phyloP scores from a whole-genome alignment of 768 basidiomycete genomes.

The Suillus discolor region DNA sequence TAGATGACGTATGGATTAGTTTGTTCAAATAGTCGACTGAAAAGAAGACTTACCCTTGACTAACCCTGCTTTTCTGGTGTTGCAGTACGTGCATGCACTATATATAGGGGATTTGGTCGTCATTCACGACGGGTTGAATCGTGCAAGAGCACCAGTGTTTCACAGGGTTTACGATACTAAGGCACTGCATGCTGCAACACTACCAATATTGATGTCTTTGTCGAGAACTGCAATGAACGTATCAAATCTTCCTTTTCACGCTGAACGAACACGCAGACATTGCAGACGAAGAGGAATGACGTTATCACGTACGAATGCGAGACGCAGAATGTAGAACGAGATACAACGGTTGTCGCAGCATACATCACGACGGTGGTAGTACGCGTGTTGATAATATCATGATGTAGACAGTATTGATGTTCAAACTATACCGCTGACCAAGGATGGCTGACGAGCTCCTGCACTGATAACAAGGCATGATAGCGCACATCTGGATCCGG shows the following conservation, averaged over 20 bases:
- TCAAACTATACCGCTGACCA: slow-evolving; percentile 58
- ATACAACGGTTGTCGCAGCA: not conserved
- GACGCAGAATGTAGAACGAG: not conserved
- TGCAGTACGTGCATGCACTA: not conserved
- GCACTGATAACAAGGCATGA: slow-evolving; percentile 87
- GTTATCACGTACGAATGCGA: not conserved
- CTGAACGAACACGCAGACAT: not conserved
- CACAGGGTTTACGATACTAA: not conserved
- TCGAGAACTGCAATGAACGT: not conserved
- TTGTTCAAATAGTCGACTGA: not conserved
- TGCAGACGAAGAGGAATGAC: not conserved
- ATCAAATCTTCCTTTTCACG: not conserved
- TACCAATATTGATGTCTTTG: not conserved
- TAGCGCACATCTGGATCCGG: slow-evolving; percentile 88
- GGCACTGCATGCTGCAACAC: not conserved
- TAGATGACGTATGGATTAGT: not conserved
- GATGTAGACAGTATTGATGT: not conserved
- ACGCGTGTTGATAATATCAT: not conserved
- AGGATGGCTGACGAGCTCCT: slow-evolving; percentile 88
- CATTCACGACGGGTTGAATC: not conserved
- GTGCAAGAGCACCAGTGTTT: not conserved
- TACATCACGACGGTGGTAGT: not conserved
- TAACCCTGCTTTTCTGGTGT: not conserved
- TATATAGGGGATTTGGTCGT: not conserved
- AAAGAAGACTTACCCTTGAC: not conserved